phyloP scores from a whole-genome alignment of 495 filamentous ascomycete genomes.

The Annulohypoxylon maeteangense region DNA sequence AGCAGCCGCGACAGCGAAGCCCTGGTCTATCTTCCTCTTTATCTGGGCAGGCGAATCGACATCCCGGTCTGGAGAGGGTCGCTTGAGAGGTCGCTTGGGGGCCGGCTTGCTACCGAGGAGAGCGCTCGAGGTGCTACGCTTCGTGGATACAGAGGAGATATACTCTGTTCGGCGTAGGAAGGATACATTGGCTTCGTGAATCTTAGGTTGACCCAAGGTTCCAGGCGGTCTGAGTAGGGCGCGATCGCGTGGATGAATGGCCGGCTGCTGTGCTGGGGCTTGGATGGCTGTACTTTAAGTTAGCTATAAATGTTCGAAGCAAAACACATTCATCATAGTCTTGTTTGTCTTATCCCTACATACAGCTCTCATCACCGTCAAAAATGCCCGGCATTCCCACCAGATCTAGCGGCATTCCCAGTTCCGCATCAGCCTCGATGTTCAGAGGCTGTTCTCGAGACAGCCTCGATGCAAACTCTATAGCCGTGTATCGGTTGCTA shows the following conservation, averaged over 20 bases:
- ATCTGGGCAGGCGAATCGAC: slow-evolving; percentile 84
- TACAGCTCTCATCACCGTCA: slow-evolving; percentile 94
- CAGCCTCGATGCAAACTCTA: slow-evolving; percentile 86
- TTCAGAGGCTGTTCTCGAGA: slow-evolving; percentile 92
- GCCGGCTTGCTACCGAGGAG: slow-evolving; percentile 51
- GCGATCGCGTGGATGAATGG: slow-evolving; percentile 82
- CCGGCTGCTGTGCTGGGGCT: slow-evolving; percentile 72
- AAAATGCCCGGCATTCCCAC: slow-evolving; percentile 95
- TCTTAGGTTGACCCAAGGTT: slow-evolving; percentile 79
- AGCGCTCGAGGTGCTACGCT: slow-evolving; percentile 48
- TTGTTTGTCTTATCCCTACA: slow-evolving; percentile 47
- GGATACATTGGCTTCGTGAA: slow-evolving; percentile 75
- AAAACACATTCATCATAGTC: neutral
- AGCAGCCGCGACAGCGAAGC: slow-evolving; percentile 81
- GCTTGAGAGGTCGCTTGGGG: slow-evolving; percentile 48
- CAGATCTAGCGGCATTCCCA: slow-evolving; percentile 96
- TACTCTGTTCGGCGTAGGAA: slow-evolving; percentile 98
- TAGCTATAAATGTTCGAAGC: slow-evolving; percentile 24
- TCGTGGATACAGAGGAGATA: slow-evolving; percentile 75
- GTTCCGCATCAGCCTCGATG: slow-evolving; percentile 95
- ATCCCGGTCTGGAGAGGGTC: slow-evolving; percentile 59
- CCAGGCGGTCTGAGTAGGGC: slow-evolving; percentile 81
- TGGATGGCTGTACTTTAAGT: slow-evolving; percentile 73
- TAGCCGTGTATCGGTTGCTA: slow-evolving; percentile 82
- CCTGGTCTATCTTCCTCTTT: slow-evolving; percentile 80